Conservation (phyloP, 2,329 filamentous ascomycete genomes). For the Colletotrichum costaricense region DNA sequence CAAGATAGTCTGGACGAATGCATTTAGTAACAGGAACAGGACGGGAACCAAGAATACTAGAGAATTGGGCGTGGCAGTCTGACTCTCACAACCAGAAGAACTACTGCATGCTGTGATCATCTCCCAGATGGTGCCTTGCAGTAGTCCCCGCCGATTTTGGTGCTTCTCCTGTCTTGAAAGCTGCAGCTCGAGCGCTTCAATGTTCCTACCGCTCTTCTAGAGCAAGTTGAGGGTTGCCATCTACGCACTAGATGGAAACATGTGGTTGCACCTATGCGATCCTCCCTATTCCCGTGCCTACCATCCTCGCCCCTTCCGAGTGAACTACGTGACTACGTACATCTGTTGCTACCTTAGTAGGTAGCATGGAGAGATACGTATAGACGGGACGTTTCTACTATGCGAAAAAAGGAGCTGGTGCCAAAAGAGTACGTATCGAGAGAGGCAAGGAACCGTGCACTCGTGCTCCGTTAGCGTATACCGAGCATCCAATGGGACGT, state of each 20-base stretch:
- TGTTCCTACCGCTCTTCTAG: conserved; percentile 13
- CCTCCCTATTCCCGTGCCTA: conserved; percentile 15
- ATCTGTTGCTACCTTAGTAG: background rate
- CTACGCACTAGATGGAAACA: conserved; percentile 13
- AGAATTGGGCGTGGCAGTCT: background rate
- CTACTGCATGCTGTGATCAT: conserved; percentile 26
- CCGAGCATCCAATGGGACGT: conserved; percentile 13
- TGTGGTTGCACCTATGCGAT: conserved; percentile 18
- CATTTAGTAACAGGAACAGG: conserved; percentile 5
- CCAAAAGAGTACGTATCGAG: conserved; percentile 7
- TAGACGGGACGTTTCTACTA: background rate
- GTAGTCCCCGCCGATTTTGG: conserved; percentile 28
- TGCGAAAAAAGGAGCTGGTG: background rate
- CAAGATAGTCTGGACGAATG: conserved; percentile 23
- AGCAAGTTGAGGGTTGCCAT: background rate
- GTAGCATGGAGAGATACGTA: background rate
- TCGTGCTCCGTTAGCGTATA: conserved; percentile 10
- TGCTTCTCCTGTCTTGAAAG: conserved; percentile 34
- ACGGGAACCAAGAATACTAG: background rate
- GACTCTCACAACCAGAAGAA: background rate
- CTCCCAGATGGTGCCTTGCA: conserved; percentile 35
- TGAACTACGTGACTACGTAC: background rate
- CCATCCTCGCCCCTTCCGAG: conserved; percentile 8
- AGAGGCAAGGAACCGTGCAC: conserved; percentile 2
- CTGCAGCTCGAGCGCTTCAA: conserved; percentile 31